These are phyloP conservation scores for Aspergillus affinis DNA, from an alignment of 495 filamentous ascomycete species.

Conservation along the genomic window DNA sequence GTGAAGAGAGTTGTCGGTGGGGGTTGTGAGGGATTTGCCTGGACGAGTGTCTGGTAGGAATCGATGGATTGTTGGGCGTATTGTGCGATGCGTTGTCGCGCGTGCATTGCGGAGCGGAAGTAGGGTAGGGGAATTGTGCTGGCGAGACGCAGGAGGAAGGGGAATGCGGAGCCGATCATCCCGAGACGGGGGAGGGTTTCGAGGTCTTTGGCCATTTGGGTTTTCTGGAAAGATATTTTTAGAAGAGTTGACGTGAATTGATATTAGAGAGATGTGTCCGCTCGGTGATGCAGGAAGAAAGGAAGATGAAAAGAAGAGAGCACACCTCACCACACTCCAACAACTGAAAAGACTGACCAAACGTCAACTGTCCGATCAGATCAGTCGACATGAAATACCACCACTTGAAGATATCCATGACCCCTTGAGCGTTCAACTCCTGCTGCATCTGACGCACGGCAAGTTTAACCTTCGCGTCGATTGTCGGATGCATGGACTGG, in stretches of 20 bases:
- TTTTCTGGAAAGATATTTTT: no score
- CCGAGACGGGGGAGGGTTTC: conserved; percentile 13
- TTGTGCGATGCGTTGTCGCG: conserved; percentile 14
- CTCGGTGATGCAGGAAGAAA: no score
- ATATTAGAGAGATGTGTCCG: no score
- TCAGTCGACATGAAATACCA: conserved; percentile 47
- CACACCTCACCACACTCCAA: conserved; percentile 39
- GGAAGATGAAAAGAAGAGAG: conserved; percentile 4
- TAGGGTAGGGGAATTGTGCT: not conserved
- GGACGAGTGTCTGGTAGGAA: conserved; percentile 31
- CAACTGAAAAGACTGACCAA: conserved; percentile 48
- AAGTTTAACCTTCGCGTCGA: conserved; percentile 20
- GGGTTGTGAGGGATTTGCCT: conserved; percentile 28
- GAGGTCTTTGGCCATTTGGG: conserved; percentile 26
- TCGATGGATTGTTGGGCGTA: conserved; percentile 30
- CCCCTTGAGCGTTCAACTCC: conserved; percentile 21
- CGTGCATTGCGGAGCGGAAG: not conserved
- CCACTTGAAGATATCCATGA: conserved; percentile 45
- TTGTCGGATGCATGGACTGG: conserved; percentile 13
- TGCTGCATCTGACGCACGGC: conserved; percentile 25
- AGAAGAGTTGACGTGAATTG: no score
- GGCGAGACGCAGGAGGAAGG: conserved; percentile 12
- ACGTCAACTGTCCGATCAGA: conserved; percentile 45
- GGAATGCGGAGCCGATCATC: conserved; percentile 22
- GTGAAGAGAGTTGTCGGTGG: conserved; percentile 38